A percentile compares a stretch with the other conserved stretches of the same genome.
phyloP scores from a whole-genome alignment of 1,284 basidiomycete species.

The Ganoderma sinense region DNA sequence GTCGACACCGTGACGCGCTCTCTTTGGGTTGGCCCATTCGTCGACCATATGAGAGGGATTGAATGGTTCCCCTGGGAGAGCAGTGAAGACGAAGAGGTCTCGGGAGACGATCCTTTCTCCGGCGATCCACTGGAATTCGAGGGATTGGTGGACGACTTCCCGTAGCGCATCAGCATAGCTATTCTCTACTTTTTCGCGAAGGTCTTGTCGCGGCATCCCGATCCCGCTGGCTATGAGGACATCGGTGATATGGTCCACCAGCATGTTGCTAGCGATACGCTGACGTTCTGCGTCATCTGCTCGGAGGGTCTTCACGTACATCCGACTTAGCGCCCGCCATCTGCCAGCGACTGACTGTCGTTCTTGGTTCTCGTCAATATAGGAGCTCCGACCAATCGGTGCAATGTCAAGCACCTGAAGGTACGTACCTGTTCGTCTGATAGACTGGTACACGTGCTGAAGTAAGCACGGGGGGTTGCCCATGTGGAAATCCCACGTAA shows the following conservation, averaged over 20 bases:
- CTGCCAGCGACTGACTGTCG: conserved; percentile 57
- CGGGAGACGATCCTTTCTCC: conserved; percentile 60
- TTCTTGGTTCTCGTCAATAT: conserved; percentile 42
- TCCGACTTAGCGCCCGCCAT: conserved; percentile 60
- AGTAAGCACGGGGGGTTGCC: conserved; percentile 49
- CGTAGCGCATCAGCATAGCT: conserved; percentile 44
- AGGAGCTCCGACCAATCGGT: not conserved
- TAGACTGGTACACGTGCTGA: conserved; percentile 51
- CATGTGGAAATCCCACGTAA: conserved; percentile 54
- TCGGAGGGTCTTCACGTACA: conserved; percentile 45
- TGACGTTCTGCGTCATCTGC: conserved; percentile 42
- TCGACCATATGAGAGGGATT: conserved; percentile 41
- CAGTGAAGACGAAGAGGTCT: conserved; percentile 41
- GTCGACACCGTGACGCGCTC: not conserved
- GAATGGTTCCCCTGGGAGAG: conserved; percentile 44
- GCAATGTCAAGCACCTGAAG: too few relatives aligned
- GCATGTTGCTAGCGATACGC: conserved; percentile 41
- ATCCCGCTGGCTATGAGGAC: conserved; percentile 55
- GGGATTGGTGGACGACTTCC: conserved; percentile 48
- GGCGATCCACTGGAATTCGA: conserved; percentile 55
- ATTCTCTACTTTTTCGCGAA: conserved; percentile 35
- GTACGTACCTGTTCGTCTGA: conserved; percentile 50
- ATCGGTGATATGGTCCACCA: conserved; percentile 43
- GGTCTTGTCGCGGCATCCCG: conserved; percentile 44
- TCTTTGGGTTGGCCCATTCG: too few relatives aligned